Conservation (phyloP, 2,329 filamentous ascomycete species). For the Bipolaris sorokiniana region DNA sequence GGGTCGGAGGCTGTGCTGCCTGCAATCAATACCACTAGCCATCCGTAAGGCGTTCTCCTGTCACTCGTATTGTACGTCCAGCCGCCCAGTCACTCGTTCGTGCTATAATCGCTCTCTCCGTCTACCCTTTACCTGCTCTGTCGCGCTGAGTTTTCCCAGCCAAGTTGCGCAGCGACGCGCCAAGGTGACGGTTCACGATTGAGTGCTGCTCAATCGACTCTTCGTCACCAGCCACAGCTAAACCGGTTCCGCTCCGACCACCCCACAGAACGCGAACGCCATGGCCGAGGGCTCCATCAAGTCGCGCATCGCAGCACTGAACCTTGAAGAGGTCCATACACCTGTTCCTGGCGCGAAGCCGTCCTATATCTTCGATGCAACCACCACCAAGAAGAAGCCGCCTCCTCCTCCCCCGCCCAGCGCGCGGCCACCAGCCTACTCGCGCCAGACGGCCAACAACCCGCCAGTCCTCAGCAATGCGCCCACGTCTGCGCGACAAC, state of each 20-base stretch:
- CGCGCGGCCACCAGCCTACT: conserved; percentile 41
- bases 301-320: conserved; percentile 56
- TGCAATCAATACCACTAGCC: conserved; percentile 17
- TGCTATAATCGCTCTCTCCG: background rate
- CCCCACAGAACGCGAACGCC: conserved; percentile 20
- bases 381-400: conserved; percentile 41
- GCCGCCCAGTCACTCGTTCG: conserved; percentile 14
- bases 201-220: conserved; percentile 8
- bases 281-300: conserved; percentile 51
- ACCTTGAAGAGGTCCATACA: conserved; percentile 54
- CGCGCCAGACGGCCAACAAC: conserved; percentile 49
- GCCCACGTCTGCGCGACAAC: conserved; percentile 39
- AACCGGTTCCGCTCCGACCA: conserved; percentile 11
- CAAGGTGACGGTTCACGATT: conserved; percentile 3
- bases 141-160: background rate
- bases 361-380: conserved; percentile 44
- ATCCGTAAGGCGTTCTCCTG: conserved; percentile 16
- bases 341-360: conserved; percentile 45
- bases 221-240: conserved; percentile 16
- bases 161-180: conserved; percentile 7
- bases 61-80: conserved; percentile 2
- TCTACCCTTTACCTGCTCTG: background rate
- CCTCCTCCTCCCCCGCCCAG: conserved; percentile 49
- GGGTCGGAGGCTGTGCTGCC: conserved; percentile 14
- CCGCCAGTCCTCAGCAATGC: conserved; percentile 49